A percentile compares a stretch with the other conserved stretches of the same genome.
These are phyloP conservation scores for Colletotrichum incanum DNA, from an alignment of 2,329 filamentous ascomycete genomes.

Conservation along the genomic window DNA sequence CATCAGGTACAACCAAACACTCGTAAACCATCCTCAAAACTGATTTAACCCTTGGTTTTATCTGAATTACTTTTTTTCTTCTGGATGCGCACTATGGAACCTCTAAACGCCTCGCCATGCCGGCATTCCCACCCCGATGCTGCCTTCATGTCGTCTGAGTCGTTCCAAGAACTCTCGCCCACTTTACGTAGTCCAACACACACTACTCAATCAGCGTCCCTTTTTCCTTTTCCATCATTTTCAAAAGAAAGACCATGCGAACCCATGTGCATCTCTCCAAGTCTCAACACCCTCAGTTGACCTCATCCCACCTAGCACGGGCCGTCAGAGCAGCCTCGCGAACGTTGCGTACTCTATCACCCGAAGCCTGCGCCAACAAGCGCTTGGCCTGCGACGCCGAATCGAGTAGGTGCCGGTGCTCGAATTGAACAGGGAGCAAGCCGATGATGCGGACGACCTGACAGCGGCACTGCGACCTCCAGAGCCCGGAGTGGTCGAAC, in stretches of 20 bases:
- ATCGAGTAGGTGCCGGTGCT: constrained; percentile 62
- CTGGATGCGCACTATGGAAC: constrained; percentile 1
- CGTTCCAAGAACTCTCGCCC: not conserved
- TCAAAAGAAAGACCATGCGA: not conserved
- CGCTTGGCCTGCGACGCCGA: constrained; percentile 62
- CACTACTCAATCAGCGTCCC: not conserved
- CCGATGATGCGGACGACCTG: constrained; percentile 64
- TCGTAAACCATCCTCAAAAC: no score
- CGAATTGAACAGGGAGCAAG: constrained; percentile 64
- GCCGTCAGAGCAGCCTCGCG: constrained; percentile 65
- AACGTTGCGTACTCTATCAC: constrained; percentile 68
- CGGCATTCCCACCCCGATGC: constrained; percentile 9
- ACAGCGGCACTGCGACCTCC: constrained; percentile 57
- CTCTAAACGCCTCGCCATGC: constrained; percentile 32
- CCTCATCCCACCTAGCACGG: constrained; percentile 63
- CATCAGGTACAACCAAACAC: not conserved
- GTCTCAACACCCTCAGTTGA: constrained; percentile 45
- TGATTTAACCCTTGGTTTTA: not conserved
- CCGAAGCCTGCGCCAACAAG: constrained; percentile 66
- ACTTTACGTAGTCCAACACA: constrained; percentile 4
- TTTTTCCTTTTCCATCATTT: not conserved
- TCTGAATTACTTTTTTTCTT: not conserved
- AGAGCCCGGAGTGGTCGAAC: constrained; percentile 29
- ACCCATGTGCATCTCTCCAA: not conserved
- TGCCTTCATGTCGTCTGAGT: constrained; percentile 1